phyloP scores from a whole-genome alignment of 2,329 filamentous ascomycete genomes.

The Fusarium poae region DNA sequence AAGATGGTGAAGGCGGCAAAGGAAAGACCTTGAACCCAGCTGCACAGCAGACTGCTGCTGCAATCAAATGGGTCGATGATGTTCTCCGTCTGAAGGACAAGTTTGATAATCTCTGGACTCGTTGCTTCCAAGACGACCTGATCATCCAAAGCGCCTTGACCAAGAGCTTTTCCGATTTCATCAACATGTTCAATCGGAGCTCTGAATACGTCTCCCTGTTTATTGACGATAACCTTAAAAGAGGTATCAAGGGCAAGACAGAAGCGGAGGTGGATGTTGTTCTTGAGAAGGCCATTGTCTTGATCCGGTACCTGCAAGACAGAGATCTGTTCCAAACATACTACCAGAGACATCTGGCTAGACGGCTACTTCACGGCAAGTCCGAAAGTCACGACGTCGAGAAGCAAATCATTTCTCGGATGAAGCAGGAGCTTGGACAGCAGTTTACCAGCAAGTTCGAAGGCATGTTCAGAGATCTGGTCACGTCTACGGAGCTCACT shows the following conservation, averaged over 20 bases:
- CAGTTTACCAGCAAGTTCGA: conserved; percentile 94
- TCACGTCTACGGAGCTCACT: conserved; percentile 85
- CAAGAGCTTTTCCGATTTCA: conserved; percentile 90
- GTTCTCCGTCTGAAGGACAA: conserved; percentile 88
- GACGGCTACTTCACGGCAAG: conserved; percentile 87
- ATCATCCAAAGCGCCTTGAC: conserved; percentile 85
- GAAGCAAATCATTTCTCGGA: conserved; percentile 93
- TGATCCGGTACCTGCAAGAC: conserved; percentile 89
- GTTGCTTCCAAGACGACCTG: conserved; percentile 81
- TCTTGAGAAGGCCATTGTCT: conserved; percentile 87
- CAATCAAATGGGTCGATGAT: conserved; percentile 95
- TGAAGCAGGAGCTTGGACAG: conserved; percentile 97
- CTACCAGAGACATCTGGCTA: conserved; percentile 96
- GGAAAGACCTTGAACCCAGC: conserved; percentile 59
- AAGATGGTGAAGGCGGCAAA: conserved; percentile 61
- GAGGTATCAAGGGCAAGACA: conserved; percentile 92
- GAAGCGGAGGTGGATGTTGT: conserved; percentile 87
- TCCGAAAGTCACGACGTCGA: conserved; percentile 93
- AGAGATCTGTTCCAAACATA: conserved; percentile 97
- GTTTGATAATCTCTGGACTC: conserved; percentile 83
- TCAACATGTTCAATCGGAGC: conserved; percentile 87
- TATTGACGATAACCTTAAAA: conserved; percentile 96
- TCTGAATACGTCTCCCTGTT: conserved; percentile 96
- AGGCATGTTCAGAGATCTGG: conserved; percentile 98
- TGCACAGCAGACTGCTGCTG: conserved; percentile 86